These are phyloP conservation scores for Magnusiomyces tetraspermus DNA, from an alignment of 1,139 yeast genomes.

Conservation along the genomic window DNA sequence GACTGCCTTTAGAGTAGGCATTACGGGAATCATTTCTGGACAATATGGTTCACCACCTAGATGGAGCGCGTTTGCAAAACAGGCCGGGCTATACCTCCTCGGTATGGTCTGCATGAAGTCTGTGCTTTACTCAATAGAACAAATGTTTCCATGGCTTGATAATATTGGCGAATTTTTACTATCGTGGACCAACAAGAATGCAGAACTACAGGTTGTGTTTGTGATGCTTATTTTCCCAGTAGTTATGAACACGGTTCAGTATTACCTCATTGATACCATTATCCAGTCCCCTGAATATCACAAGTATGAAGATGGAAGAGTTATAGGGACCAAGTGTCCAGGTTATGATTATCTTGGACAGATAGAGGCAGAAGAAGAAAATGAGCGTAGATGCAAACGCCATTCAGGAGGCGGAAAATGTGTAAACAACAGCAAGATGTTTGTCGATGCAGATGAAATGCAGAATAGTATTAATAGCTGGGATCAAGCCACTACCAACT, in stretches of 20 bases:
- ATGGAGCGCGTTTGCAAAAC: conserved; percentile 58
- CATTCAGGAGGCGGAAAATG: neutral
- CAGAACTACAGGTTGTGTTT: conserved; percentile 71
- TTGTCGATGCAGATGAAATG: no score
- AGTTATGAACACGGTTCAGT: conserved; percentile 73
- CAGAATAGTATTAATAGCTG: no score
- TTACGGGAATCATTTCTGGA: conserved; percentile 67
- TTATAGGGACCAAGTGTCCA: neutral
- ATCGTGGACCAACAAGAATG: conserved; percentile 73
- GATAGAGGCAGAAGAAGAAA: conserved; percentile 13
- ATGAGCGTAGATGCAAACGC: neutral
- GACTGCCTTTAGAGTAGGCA: conserved; percentile 41
- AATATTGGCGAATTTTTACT: conserved; percentile 51
- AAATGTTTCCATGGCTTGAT: conserved; percentile 48
- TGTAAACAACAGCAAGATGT: no score
- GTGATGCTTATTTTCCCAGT: conserved; percentile 63
- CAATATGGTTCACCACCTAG: conserved; percentile 73
- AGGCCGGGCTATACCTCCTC: conserved; percentile 55
- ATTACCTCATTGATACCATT: conserved; percentile 76
- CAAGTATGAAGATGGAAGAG: conserved; percentile 8
- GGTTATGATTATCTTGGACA: conserved; percentile 15
- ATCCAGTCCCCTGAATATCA: conserved; percentile 50
- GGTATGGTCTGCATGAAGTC: conserved; percentile 51
- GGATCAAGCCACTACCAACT: no score
- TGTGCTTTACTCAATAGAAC: conserved; percentile 44